Conservation (phyloP, 148 eudicot genomes). For the Silene conica region DNA sequence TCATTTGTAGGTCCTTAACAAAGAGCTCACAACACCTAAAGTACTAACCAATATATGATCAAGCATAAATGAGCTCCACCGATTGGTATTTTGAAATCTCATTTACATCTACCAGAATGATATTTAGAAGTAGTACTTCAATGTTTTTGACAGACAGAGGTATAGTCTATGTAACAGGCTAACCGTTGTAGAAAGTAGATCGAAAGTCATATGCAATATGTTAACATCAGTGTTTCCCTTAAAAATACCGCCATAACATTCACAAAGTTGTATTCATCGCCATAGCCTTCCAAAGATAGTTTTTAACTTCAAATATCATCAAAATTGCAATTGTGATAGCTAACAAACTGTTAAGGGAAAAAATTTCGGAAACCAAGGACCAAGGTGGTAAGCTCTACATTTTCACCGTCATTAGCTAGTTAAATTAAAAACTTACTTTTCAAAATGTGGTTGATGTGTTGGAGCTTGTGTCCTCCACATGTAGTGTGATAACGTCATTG, state of each 20-base stretch:
- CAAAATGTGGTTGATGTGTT: conserved; percentile 40
- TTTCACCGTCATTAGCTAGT: not conserved
- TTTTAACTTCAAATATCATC: not conserved
- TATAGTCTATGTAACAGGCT: not conserved
- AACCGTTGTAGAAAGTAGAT: not conserved
- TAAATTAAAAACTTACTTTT: conserved; percentile 44
- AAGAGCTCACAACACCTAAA: not conserved
- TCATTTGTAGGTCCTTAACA: too few relatives aligned
- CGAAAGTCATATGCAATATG: not conserved
- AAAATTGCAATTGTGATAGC: not conserved
- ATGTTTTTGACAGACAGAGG: not conserved
- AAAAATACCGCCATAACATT: not conserved
- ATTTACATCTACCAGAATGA: not conserved
- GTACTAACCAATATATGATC: not conserved
- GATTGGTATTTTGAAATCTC: not conserved
- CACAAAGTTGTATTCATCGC: not conserved
- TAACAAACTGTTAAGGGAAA: not conserved
- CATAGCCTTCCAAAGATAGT: not conserved
- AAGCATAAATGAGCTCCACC: not conserved
- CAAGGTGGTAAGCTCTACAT: not conserved
- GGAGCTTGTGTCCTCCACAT: too few relatives aligned
- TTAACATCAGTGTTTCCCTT: too few relatives aligned
- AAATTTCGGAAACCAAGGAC: not conserved
- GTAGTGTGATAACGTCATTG: too few relatives aligned
- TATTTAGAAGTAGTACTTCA: not conserved